Evolutionary conservation across 805 yeast species (phyloP), one percentile per base, ranked within the genome.

Genomic region (Saturnispora saitoi): DNA sequence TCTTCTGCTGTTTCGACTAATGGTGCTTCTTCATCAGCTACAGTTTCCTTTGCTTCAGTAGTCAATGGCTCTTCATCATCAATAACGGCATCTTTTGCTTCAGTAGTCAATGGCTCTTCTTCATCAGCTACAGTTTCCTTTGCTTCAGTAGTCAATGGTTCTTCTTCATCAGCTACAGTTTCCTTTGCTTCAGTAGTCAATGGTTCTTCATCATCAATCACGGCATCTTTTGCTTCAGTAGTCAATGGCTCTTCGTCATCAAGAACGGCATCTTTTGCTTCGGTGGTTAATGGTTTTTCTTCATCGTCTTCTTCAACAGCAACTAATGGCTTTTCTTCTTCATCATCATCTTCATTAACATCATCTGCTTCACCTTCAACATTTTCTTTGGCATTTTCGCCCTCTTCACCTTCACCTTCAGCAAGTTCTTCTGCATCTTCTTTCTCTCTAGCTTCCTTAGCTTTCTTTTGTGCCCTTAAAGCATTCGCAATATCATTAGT

Each of bases 201-300:
- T 10, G 30, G 30, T 19, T 9, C n/a, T 20, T 37, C 29, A 12
- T 37, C 31, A 5, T 15, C 24, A 15, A 15, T 22, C 17, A 11
- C 38, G 4, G 15, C 22, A 10, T 45, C 19, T 3, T 26, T 22
- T 20, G 17, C 49, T 41, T 36, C 45, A n/a, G 19, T 32, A 15
- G 22, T 36, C 48, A 36, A 30, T 32, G 48, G 53, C 4, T 48
- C 57, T 9, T 42, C 50, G 43, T 24, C 48, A 7, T 10, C 48
- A n/a, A n/a, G n/a, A 15, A 17, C 53, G 30, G 32, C 52, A 11
- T 43, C 49, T 26, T 49, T 53, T 9, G 43, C 57, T 8, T 34
- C n/a, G 29, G 14, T n/a, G 41, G 17, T 24, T 10, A 48, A 40
- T 34, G 56, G 55, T 43, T 54, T 58, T 45, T 52, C 58, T 30